A percentile compares a stretch with the other conserved stretches of the same genome.
Evolutionary conservation across 495 filamentous ascomycete genomes (phyloP).

Genomic region (Chlorociboria aeruginascens): DNA sequence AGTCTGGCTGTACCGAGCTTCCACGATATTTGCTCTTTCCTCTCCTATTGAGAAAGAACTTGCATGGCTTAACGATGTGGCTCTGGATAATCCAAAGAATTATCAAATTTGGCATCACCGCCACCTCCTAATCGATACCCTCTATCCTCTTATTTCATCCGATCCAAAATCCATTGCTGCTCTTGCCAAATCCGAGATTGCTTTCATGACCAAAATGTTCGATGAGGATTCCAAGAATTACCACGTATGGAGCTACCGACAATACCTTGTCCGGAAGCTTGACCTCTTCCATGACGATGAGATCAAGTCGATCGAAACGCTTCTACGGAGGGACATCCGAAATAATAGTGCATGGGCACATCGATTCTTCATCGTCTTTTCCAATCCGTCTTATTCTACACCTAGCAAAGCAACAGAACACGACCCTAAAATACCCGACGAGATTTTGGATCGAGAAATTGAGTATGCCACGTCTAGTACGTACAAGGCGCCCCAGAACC

Average conservation of each 20-base stretch:
- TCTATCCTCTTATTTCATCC: conserved; percentile 40
- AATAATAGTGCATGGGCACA: conserved; percentile 99
- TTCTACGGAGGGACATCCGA: conserved; percentile 67
- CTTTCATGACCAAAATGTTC: conserved; percentile 75
- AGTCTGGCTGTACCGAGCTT: conserved; percentile 90
- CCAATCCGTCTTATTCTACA: conserved; percentile 40
- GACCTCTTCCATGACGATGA: conserved; percentile 49
- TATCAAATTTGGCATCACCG: conserved; percentile 99
- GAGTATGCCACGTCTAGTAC: conserved; percentile 60
- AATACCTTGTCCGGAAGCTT: conserved; percentile 83
- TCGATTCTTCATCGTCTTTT: conserved; percentile 83
- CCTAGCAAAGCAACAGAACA: conserved; percentile 29
- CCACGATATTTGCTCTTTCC: conserved; percentile 54
- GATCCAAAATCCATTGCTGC: conserved; percentile 18
- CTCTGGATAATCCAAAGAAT: conserved; percentile 81
- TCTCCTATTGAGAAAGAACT: conserved; percentile 62
- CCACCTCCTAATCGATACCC: conserved; percentile 64
- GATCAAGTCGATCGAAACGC: conserved; percentile 50
- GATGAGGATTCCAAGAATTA: conserved; percentile 89
- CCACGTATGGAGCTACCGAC: conserved; percentile 94
- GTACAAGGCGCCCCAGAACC: conserved; percentile 76
- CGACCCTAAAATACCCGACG: conserved; percentile 39
- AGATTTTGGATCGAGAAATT: conserved; percentile 63
- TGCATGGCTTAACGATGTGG: conserved; percentile 71
- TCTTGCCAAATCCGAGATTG: conserved; percentile 43